These are phyloP conservation scores for Microthyrium microscopicum DNA, from an alignment of 2,329 filamentous ascomycete species.

Conservation along the genomic window DNA sequence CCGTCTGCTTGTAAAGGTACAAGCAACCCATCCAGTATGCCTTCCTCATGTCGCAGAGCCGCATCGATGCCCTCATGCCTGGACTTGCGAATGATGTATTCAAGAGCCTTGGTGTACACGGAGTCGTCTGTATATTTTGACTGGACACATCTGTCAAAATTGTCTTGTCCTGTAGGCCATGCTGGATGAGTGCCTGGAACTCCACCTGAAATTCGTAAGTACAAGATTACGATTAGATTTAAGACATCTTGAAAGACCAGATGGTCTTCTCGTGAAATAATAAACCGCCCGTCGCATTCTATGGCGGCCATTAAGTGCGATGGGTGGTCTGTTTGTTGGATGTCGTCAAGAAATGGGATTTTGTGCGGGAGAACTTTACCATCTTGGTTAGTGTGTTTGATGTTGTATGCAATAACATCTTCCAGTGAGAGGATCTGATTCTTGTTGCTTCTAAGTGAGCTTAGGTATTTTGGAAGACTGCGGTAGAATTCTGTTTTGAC, in stretches of 20 bases:
- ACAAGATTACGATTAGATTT: too few species aligned
- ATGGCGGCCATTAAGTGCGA: too few species aligned
- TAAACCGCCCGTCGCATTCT: too few species aligned
- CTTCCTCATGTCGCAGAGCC: conserved; percentile 35
- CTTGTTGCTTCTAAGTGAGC: conserved; percentile 46
- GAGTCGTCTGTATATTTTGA: conserved; percentile 45
- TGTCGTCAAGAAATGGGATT: too few species aligned
- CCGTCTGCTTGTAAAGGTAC: not conserved
- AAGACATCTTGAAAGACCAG: too few species aligned
- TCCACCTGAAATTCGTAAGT: too few species aligned
- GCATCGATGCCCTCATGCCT: conserved; percentile 54
- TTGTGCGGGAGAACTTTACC: too few species aligned
- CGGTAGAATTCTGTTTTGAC: conserved; percentile 57
- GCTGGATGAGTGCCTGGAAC: conserved; percentile 35
- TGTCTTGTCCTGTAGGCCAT: conserved; percentile 55
- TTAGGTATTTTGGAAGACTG: conserved; percentile 47
- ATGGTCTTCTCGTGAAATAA: too few species aligned
- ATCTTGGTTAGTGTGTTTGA: conserved; percentile 47
- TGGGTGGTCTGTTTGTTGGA: too few species aligned
- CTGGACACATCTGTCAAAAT: conserved; percentile 45
- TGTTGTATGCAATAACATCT: conserved; percentile 45
- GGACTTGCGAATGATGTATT: conserved; percentile 40
- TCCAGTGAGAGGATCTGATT: conserved; percentile 42
- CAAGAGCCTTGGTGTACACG: conserved; percentile 50
- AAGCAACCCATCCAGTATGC: conserved; percentile 33